Percentiles rank a stretch among this genome's conserved stretches.
phyloP scores from a whole-genome alignment of 2,329 filamentous ascomycete genomes.

The Eurotiales sp. region DNA sequence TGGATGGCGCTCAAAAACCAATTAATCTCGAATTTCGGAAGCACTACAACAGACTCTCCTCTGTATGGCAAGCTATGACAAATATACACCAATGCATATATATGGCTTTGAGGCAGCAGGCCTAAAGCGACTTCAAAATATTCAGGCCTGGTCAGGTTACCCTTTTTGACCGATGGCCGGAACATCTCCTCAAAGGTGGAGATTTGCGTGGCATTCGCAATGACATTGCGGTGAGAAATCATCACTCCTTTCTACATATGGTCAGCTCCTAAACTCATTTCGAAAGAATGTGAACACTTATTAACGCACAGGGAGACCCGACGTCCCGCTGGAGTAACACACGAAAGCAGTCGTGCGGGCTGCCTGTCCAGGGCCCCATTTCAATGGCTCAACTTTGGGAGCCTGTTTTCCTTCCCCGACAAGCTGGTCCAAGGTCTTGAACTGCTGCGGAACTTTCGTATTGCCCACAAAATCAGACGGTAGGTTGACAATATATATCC shows the following conservation, averaged over 20 bases:
- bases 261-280: background rate
- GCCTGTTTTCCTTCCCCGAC: conserved; percentile 55
- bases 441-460: conserved; percentile 40
- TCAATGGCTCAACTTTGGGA: conserved; percentile 36
- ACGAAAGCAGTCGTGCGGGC: conserved; percentile 67
- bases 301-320: conserved; percentile 63
- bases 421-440: conserved; percentile 65
- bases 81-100: conserved; percentile 72
- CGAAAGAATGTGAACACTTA: background rate
- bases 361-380: conserved; percentile 41
- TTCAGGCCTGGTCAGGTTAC: conserved; percentile 47
- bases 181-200: conserved; percentile 46
- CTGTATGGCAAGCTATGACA: conserved; percentile 63
- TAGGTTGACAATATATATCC: conserved; percentile 67
- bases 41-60: conserved; percentile 68
- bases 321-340: conserved; percentile 77
- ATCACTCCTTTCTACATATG: conserved; percentile 69
- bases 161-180: conserved; percentile 22
- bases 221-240: conserved; percentile 76
- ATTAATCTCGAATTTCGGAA: conserved; percentile 71
- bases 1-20: conserved; percentile 62
- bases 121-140: conserved; percentile 58
- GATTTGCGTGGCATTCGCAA: conserved; percentile 69
- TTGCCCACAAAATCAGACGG: conserved; percentile 53
- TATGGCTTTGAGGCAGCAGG: conserved; percentile 76